Base-by-base conservation (phyloP, 2,329 filamentous ascomycete species). In the Aspergillus clavatus region DNA sequence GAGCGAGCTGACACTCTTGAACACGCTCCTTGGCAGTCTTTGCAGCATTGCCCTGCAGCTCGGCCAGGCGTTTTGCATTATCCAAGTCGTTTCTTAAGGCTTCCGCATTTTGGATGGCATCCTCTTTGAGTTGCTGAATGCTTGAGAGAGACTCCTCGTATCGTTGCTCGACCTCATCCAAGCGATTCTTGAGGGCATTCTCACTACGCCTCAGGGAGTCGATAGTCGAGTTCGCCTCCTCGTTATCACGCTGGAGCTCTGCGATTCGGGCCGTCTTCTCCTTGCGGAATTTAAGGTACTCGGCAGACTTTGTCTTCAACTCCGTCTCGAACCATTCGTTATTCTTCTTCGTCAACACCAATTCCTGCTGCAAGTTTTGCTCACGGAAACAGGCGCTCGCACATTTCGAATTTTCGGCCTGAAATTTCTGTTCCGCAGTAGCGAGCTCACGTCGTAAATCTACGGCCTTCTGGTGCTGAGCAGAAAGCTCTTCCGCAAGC, bases 241-340 rank as follows among this genome's bases (percentile, higher is more conserved):
- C 91, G 55, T 91, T 87, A 49, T 86, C 81, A 42, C 89, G 86
- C 67, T 96, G 87, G 22, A 98, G 80, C 59, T 94, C 87, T 7
- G 89, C 81, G 56, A 97, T 88, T 29, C 87, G 86, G 1, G 89
- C 84, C 51, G 87, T 87, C 76, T 96, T 97, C 64, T 98, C 93
- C 63, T 95, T 97, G 52, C 93, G 83, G 68, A 87, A 91, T 61
- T 90, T 95, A 54, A 91, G 80, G 38, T 89, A 83, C 63, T 98
- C 93, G 7, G 84, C 81, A 50, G 81, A 84, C 71, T 95, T 95
- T 0, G 87, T 90, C 72, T 95, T 91, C 18, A 97, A 78, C 67
- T 98, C 93, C 33, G 78, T 83, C 61, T 96, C 89, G 45, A 93
- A 85, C 87, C 89, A 98, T 58, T 97, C 91, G 53, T 88, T 87